A percentile compares a stretch with the other conserved stretches of the same genome.
These are phyloP conservation scores for Aspergillus eucalypticola DNA, from an alignment of 2,329 filamentous ascomycete species.

Conservation along the genomic window DNA sequence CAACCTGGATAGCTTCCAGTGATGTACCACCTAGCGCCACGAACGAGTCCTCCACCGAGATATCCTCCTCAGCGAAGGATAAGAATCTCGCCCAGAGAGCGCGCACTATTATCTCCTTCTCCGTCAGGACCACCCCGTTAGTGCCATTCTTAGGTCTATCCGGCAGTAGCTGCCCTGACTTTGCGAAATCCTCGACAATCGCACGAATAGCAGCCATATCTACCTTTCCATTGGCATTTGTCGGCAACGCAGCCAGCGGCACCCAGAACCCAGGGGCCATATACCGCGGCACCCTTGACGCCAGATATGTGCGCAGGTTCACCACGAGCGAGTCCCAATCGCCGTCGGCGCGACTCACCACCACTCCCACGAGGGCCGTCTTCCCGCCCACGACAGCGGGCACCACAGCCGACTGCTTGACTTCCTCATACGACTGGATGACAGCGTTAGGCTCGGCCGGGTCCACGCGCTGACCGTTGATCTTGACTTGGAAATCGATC, in stretches of 20 bases:
- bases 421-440: background rate
- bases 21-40: constrained; percentile 10
- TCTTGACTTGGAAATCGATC: constrained; percentile 63
- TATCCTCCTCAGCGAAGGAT: background rate
- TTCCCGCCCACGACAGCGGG: constrained; percentile 5
- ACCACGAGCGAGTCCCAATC: background rate
- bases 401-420: constrained; percentile 3
- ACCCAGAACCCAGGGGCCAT: constrained; percentile 1
- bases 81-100: constrained; percentile 8
- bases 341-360: background rate
- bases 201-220: background rate
- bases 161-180: background rate
- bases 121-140: background rate
- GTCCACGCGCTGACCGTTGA: constrained; percentile 62
- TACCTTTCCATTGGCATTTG: background rate
- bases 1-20: constrained; percentile 9
- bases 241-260: background rate
- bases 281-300: constrained; percentile 2
- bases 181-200: background rate
- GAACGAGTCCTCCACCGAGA: background rate
- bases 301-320: background rate
- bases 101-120: background rate
- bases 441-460: constrained; percentile 40
- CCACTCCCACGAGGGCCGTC: constrained; percentile 10
- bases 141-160: background rate